phyloP scores from a whole-genome alignment of 2,329 filamentous ascomycete genomes.

The Pseudogymnoascus sp. region DNA sequence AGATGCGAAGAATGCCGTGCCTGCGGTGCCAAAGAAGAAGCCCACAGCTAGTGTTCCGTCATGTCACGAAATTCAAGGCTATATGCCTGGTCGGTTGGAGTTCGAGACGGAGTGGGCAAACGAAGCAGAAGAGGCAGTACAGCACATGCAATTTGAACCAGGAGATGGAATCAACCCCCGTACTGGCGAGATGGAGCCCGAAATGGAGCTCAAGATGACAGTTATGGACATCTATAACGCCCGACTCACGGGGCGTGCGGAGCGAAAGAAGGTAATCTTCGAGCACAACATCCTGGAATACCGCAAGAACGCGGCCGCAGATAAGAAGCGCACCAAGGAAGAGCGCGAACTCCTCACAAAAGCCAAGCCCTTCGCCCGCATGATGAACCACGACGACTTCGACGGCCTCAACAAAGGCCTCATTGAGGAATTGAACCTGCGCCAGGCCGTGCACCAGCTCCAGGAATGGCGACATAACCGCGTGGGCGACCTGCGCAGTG shows the following conservation, averaged over 20 bases:
- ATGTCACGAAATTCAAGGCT: conserved; percentile 96
- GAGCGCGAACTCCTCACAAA: conserved; percentile 87
- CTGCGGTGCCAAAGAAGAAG: conserved; percentile 84
- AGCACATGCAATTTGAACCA: conserved; percentile 96
- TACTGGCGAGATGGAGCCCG: conserved; percentile 82
- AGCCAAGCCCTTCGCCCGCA: conserved; percentile 88
- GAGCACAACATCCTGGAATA: conserved; percentile 93
- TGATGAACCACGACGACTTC: conserved; percentile 93
- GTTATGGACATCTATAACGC: conserved; percentile 99
- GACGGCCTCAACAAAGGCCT: conserved; percentile 77
- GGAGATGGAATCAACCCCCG: conserved; percentile 82
- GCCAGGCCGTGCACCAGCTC: conserved; percentile 79
- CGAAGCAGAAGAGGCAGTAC: conserved; percentile 94
- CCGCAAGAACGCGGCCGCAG: conserved; percentile 75
- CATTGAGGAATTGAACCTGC: conserved; percentile 82
- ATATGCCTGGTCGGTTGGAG: conserved; percentile 94
- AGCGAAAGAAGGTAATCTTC: conserved; percentile 93
- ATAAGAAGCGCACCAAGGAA: conserved; percentile 95
- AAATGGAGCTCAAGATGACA: conserved; percentile 94
- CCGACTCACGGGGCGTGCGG: conserved; percentile 78
- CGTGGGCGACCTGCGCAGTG: conserved; percentile 75
- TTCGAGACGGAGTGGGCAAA: conserved; percentile 98
- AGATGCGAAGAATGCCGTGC: conserved; percentile 71
- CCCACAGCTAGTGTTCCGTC: conserved; percentile 91
- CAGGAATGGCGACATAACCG: conserved; percentile 87